These are phyloP conservation scores for Isoetes taiwanensis DNA, from an alignment of 75 land plant species.

Conservation along the genomic window DNA sequence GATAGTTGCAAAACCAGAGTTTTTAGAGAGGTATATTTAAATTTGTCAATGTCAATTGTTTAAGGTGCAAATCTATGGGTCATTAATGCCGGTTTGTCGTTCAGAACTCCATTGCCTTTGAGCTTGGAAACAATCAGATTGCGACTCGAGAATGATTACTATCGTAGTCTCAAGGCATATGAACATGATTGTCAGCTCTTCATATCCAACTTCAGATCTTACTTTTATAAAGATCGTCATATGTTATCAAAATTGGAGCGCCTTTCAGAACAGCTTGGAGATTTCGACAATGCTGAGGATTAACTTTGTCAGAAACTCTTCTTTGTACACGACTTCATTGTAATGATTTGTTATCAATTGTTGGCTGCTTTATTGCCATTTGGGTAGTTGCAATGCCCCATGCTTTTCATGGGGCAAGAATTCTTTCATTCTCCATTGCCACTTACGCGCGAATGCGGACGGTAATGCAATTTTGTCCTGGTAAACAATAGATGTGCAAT, in stretches of 20 bases:
- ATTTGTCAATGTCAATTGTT: not conserved
- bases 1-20: conserved; percentile 8
- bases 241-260: conserved; percentile 31
- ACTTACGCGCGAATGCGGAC: too few species aligned
- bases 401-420: too few species aligned
- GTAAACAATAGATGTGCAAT: too few species aligned
- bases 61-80: too few species aligned
- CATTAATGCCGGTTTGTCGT: not conserved
- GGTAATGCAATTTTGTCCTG: too few species aligned
- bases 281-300: too few species aligned
- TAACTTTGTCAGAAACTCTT: too few species aligned
- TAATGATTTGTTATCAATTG: too few species aligned
- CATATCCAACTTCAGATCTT: conserved; percentile 41
- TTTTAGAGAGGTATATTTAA: conserved; percentile 9
- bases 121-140: conserved; percentile 44
- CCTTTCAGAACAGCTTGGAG: conserved; percentile 34
- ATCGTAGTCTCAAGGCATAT: conserved; percentile 52
- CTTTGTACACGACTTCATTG: too few species aligned
- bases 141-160: conserved; percentile 67
- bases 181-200: conserved; percentile 53
- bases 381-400: too few species aligned
- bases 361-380: too few species aligned
- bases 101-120: conserved; percentile 74
- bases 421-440: too few species aligned
- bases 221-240: conserved; percentile 40